A percentile compares a stretch with the other conserved stretches of the same genome.
These are phyloP conservation scores for Geosmithia putterillii DNA, from an alignment of 2,329 filamentous ascomycete species.

Conservation along the genomic window DNA sequence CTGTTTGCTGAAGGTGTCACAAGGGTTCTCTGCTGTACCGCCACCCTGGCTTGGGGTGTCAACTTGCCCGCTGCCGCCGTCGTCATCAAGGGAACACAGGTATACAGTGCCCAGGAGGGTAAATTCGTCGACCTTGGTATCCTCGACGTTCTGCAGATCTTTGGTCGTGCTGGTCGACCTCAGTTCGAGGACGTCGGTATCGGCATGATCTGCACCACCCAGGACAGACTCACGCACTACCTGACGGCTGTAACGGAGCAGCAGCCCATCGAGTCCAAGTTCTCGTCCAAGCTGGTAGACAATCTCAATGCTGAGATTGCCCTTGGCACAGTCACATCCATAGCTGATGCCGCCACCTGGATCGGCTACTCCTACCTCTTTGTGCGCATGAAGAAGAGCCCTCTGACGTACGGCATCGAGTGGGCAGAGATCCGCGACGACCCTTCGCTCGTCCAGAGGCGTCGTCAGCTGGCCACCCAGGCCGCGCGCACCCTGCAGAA, in stretches of 20 bases:
- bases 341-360: constrained; percentile 90
- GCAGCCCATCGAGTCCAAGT: constrained; percentile 92
- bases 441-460: constrained; percentile 72
- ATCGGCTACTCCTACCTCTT: constrained; percentile 96
- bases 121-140: constrained; percentile 96
- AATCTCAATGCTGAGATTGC: constrained; percentile 94
- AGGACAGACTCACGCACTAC: constrained; percentile 89
- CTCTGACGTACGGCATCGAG: constrained; percentile 86
- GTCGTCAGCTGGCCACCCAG: constrained; percentile 76
- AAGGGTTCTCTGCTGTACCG: constrained; percentile 95
- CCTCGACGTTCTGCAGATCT: constrained; percentile 93
- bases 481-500: constrained; percentile 78
- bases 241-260: constrained; percentile 88
- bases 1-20: constrained; percentile 87
- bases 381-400: constrained; percentile 89
- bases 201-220: constrained; percentile 93
- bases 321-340: constrained; percentile 87
- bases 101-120: constrained; percentile 92
- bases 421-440: constrained; percentile 86
- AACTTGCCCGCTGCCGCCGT: constrained; percentile 95
- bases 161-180: constrained; percentile 92
- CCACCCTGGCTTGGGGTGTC: constrained; percentile 96
- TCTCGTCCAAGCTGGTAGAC: constrained; percentile 87
- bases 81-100: constrained; percentile 93
- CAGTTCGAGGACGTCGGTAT: constrained; percentile 97